These are phyloP conservation scores for Eucalyptus sp. DNA, from an alignment of 345 rosid species.

Conservation along the genomic window DNA sequence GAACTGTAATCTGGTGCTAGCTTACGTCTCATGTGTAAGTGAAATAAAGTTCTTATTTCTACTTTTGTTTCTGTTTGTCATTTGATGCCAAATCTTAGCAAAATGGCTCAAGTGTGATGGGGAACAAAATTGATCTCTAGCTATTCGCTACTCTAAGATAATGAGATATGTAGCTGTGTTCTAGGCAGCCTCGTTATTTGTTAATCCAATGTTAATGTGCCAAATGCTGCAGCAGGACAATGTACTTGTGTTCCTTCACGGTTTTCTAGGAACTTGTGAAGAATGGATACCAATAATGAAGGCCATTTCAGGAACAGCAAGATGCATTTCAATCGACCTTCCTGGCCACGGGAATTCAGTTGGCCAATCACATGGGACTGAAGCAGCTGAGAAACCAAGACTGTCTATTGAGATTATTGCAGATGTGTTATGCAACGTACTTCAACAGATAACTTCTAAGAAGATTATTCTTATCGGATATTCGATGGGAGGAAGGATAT, in stretches of 20 bases:
- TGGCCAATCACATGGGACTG: slow-evolving; percentile 7
- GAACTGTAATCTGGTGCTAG: background rate
- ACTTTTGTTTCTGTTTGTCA: background rate
- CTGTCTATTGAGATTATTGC: slow-evolving; percentile 55
- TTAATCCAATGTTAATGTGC: background rate
- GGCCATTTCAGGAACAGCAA: slow-evolving; percentile 55
- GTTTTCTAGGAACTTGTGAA: slow-evolving; percentile 83
- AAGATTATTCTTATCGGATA: slow-evolving; percentile 69
- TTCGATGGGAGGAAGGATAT: slow-evolving; percentile 93
- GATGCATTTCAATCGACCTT: slow-evolving; percentile 83
- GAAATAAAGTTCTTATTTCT: background rate
- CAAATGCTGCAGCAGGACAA: slow-evolving; percentile 25
- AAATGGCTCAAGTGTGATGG: background rate
- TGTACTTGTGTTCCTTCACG: slow-evolving; percentile 67
- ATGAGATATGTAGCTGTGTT: background rate
- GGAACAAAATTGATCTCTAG: background rate
- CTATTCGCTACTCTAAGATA: background rate
- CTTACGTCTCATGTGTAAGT: background rate
- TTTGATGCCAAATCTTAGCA: background rate
- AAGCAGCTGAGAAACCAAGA: slow-evolving; percentile 6
- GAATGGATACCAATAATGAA: slow-evolving; percentile 91
- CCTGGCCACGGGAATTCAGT: slow-evolving; percentile 85
- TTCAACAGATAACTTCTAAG: slow-evolving; percentile 38
- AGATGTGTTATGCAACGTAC: slow-evolving; percentile 23
- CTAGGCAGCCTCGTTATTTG: background rate